Evolutionary conservation across 306 rosid genomes (phyloP).

Genomic region (Vigna hirtella): DNA sequence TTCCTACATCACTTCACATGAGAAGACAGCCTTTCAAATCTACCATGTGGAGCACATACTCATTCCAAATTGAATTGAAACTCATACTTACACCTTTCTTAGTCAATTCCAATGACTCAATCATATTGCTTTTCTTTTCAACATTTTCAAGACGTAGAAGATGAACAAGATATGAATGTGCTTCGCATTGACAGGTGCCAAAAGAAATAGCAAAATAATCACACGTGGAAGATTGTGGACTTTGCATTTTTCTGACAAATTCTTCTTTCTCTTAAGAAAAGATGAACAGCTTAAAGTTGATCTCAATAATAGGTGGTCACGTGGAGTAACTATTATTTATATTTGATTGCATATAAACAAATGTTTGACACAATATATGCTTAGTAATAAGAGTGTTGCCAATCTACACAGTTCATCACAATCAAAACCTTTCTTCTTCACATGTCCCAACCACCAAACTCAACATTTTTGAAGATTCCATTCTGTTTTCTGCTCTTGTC

Average conservation of each 20-base stretch:
- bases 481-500: not conserved
- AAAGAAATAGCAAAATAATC: too few species aligned
- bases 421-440: slow-evolving; percentile 50
- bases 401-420: slow-evolving; percentile 55
- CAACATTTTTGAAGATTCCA: slow-evolving; percentile 23
- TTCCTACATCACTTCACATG: slow-evolving; percentile 38
- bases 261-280: not conserved
- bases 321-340: slow-evolving; percentile 42
- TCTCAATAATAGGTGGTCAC: slow-evolving; percentile 41
- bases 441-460: slow-evolving; percentile 42
- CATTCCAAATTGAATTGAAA: not conserved
- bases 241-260: slow-evolving; percentile 32
- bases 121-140: not conserved
- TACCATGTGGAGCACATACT: slow-evolving; percentile 33
- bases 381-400: not conserved
- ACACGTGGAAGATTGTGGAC: slow-evolving; percentile 26
- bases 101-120: slow-evolving; percentile 33
- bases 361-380: not conserved
- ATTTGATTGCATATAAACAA: not conserved
- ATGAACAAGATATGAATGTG: not conserved
- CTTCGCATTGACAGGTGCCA: not conserved
- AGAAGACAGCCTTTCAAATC: slow-evolving; percentile 43
- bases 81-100: slow-evolving; percentile 26
- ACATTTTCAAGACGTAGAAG: not conserved
- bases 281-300: not conserved